phyloP scores from a whole-genome alignment of 768 basidiomycete genomes.

The Lanmaoa rubissima region DNA sequence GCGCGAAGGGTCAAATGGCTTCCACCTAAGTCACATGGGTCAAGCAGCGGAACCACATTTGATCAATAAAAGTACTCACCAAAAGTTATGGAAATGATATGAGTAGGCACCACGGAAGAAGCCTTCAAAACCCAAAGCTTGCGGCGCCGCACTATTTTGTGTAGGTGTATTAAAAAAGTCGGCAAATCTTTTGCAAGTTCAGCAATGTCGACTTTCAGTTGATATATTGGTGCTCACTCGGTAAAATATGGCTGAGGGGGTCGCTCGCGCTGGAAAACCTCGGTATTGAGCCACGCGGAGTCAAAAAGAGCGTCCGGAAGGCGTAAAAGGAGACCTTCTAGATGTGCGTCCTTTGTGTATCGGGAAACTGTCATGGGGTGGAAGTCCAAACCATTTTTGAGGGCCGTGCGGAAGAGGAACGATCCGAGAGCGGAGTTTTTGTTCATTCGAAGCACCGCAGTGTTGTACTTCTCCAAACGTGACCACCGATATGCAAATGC shows the following conservation, averaged over 20 bases:
- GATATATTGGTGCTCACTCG: constrained; percentile 46
- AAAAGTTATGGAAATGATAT: constrained; percentile 95
- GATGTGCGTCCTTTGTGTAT: constrained; percentile 85
- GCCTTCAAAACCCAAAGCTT: constrained; percentile 87
- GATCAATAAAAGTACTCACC: constrained; percentile 45
- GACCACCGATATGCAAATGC: constrained; percentile 98
- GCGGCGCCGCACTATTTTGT: constrained; percentile 73
- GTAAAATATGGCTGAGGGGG: constrained; percentile 95
- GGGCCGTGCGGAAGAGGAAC: constrained; percentile 90
- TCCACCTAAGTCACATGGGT: constrained; percentile 65
- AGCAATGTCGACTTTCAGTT: not conserved
- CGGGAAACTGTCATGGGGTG: constrained; percentile 94
- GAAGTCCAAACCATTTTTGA: constrained; percentile 94
- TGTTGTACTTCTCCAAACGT: constrained; percentile 90
- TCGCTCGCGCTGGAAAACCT: constrained; percentile 85
- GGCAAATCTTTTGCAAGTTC: constrained; percentile 55
- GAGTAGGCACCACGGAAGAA: constrained; percentile 96
- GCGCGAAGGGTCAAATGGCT: constrained; percentile 87
- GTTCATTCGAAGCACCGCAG: constrained; percentile 92
- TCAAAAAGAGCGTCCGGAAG: constrained; percentile 96
- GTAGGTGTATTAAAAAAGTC: constrained; percentile 86
- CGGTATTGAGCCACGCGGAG: constrained; percentile 94
- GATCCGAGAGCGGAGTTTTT: constrained; percentile 88
- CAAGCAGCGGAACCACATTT: not conserved
- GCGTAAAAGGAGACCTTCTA: constrained; percentile 81